Evolutionary conservation across 306 rosid genomes (phyloP).

Genomic region (Vigna unguiculata): DNA sequence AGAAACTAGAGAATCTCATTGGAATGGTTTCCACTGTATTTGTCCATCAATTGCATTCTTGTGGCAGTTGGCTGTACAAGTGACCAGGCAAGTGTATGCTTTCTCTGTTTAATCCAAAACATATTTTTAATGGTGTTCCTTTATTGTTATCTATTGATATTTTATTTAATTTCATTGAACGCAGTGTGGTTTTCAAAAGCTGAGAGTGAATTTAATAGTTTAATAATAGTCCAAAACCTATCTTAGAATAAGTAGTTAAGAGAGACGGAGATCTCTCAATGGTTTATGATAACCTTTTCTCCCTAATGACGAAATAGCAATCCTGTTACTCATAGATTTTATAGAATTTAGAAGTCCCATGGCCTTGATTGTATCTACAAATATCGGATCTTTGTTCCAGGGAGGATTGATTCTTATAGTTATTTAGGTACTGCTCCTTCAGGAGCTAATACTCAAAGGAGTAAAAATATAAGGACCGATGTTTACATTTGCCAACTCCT

Average conservation of each 20-base stretch:
- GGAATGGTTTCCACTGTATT: conserved; percentile 46
- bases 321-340: neutral
- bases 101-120: neutral
- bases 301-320: neutral
- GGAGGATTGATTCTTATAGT: neutral
- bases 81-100: conserved; percentile 49
- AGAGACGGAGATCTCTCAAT: neutral
- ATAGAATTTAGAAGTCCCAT: conserved; percentile 12
- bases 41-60: conserved; percentile 44
- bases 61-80: conserved; percentile 40
- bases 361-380: neutral
- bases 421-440: neutral
- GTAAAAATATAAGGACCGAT: neutral
- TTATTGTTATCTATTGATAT: neutral
- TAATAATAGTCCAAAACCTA: neutral
- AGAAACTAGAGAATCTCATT: conserved; percentile 46
- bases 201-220: neutral
- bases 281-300: neutral
- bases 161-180: conserved; percentile 20
- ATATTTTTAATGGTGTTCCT: neutral
- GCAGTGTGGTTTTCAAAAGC: neutral
- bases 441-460: neutral
- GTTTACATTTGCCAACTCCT: too few species aligned
- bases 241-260: neutral
- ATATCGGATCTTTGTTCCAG: neutral